Conservation (phyloP, 1,139 yeast genomes). For the Saccharomyces hybrid region DNA sequence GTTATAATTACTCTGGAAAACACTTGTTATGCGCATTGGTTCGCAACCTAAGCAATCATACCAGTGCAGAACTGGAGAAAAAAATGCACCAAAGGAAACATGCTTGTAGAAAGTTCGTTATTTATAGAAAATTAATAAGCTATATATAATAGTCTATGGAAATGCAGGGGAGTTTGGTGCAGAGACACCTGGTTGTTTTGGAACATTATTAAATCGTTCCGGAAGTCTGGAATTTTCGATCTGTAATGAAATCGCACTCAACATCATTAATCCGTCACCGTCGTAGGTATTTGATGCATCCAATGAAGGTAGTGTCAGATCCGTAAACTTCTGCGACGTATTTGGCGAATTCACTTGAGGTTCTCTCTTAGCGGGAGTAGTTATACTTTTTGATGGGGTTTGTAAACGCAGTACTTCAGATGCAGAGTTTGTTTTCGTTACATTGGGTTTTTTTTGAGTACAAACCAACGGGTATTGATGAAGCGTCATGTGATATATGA, state of each 20-base stretch:
- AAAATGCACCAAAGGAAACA: background rate
- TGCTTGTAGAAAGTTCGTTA: background rate
- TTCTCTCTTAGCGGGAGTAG: background rate
- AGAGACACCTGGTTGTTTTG: background rate
- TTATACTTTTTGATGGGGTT: background rate
- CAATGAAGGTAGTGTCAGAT: background rate
- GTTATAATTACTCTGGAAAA: background rate
- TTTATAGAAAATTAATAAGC: background rate
- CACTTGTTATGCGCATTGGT: background rate
- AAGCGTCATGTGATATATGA: constrained; percentile 55
- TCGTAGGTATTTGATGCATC: constrained; percentile 6
- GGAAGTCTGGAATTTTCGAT: constrained; percentile 7
- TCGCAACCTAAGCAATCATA: background rate
- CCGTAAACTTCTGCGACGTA: background rate
- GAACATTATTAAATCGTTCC: background rate
- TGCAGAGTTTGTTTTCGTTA: background rate
- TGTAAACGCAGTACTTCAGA: background rate
- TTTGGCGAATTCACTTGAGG: background rate
- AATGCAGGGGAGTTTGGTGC: background rate
- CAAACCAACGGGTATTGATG: constrained; percentile 39
- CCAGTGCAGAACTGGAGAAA: background rate
- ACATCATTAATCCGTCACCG: constrained; percentile 19
- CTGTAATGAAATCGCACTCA: constrained; percentile 23
- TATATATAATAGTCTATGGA: background rate
- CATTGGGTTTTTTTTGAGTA: background rate